These are phyloP conservation scores for Fonsecaea monophora DNA, from an alignment of 2,329 filamentous ascomycete species.

Conservation along the genomic window DNA sequence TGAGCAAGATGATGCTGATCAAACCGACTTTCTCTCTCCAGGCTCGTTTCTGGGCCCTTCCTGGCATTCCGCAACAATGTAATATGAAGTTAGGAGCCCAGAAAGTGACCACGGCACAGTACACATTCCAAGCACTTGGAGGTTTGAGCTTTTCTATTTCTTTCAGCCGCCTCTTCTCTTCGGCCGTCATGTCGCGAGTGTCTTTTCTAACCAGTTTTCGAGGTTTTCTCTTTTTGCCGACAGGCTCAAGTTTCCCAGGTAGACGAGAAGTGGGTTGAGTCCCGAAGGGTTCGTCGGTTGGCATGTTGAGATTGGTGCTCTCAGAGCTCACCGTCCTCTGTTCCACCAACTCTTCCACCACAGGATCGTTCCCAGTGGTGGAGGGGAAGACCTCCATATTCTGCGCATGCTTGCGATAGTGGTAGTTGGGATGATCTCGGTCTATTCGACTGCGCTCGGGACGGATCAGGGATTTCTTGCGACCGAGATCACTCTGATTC, in stretches of 20 bases:
- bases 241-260: slow-evolving; percentile 37
- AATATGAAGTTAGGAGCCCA: slow-evolving; percentile 89
- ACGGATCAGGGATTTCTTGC: slow-evolving; percentile 87
- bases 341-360: slow-evolving; percentile 72
- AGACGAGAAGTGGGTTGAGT: slow-evolving; percentile 45
- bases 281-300: slow-evolving; percentile 44
- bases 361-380: slow-evolving; percentile 87
- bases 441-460: slow-evolving; percentile 88
- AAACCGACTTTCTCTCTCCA: slow-evolving; percentile 99
- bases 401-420: slow-evolving; percentile 93
- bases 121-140: slow-evolving; percentile 91
- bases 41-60: slow-evolving; percentile 85
- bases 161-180: slow-evolving; percentile 66
- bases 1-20: slow-evolving; percentile 87
- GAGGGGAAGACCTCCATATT: slow-evolving; percentile 91
- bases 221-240: slow-evolving; percentile 48
- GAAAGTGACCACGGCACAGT: slow-evolving; percentile 92
- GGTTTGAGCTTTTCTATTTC: slow-evolving; percentile 71
- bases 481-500: slow-evolving; percentile 57
- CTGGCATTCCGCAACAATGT: slow-evolving; percentile 81
- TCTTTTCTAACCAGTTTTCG: slow-evolving; percentile 71
- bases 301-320: slow-evolving; percentile 61
- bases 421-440: slow-evolving; percentile 88
- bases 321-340: slow-evolving; percentile 67
- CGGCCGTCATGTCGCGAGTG: slow-evolving; percentile 62